Conservation (phyloP, 2,329 filamentous ascomycete species). For the Bipolaris zeicola region DNA sequence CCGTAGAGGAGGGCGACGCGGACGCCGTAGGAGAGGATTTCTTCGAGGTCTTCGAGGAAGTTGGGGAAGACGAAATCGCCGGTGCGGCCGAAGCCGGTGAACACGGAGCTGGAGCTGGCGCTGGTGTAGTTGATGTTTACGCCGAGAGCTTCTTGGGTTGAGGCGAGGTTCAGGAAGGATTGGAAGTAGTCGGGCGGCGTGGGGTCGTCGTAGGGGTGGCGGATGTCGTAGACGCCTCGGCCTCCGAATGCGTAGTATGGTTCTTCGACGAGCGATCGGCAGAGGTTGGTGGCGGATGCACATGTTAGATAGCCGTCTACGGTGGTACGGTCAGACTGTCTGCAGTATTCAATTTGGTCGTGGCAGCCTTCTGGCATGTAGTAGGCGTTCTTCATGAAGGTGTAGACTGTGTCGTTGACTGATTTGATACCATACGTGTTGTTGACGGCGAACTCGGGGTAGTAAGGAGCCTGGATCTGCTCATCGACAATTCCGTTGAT, state of each 20-base stretch:
- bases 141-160: slow-evolving; percentile 56
- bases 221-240: slow-evolving; percentile 62
- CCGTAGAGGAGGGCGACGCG: slow-evolving; percentile 63
- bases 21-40: slow-evolving; percentile 60
- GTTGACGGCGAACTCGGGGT: slow-evolving; percentile 59
- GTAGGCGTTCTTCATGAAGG: slow-evolving; percentile 53
- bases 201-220: slow-evolving; percentile 57
- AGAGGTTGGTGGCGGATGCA: slow-evolving; percentile 48
- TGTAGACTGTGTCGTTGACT: slow-evolving; percentile 55
- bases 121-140: slow-evolving; percentile 63
- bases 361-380: slow-evolving; percentile 57
- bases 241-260: slow-evolving; percentile 49
- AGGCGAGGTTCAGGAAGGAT: slow-evolving; percentile 59
- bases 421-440: slow-evolving; percentile 61
- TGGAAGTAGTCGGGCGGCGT: slow-evolving; percentile 59
- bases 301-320: slow-evolving; percentile 42
- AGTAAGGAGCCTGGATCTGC: slow-evolving; percentile 55
- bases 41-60: slow-evolving; percentile 54
- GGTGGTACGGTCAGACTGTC: slow-evolving; percentile 30
- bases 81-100: slow-evolving; percentile 51
- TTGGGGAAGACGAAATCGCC: slow-evolving; percentile 55
- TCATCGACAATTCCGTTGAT: slow-evolving; percentile 62
- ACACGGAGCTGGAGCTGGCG: slow-evolving; percentile 47
- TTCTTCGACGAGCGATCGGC: slow-evolving; percentile 53
- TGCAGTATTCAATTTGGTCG: slow-evolving; percentile 58